A percentile compares a stretch with the other conserved stretches of the same genome.
Evolutionary conservation across 2,329 filamentous ascomycete species (phyloP).

Genomic region (Apiospora phragmitis): DNA sequence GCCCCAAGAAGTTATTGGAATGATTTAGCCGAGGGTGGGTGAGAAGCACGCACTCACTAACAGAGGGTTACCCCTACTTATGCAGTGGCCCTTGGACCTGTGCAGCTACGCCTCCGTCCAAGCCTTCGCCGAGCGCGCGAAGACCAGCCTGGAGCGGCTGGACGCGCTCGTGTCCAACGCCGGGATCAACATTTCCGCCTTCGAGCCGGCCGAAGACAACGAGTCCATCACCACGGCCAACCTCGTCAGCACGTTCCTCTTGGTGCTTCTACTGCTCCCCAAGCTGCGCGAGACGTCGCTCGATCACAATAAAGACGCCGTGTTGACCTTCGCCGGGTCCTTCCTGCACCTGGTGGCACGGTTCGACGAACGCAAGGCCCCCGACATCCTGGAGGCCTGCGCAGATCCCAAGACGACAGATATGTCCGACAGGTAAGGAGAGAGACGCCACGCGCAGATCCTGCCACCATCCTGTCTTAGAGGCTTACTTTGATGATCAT

Average conservation of each 20-base stretch:
- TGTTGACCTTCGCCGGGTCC: constrained; percentile 20
- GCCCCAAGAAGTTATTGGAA: too few species aligned
- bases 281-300: constrained; percentile 28
- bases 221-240: constrained; percentile 48
- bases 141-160: constrained; percentile 36
- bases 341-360: constrained; percentile 18
- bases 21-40: too few species aligned
- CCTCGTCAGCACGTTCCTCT: constrained; percentile 30
- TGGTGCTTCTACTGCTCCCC: constrained; percentile 31
- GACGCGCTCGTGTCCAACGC: constrained; percentile 46
- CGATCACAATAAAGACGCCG: constrained; percentile 9
- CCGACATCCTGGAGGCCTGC: constrained; percentile 15
- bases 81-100: constrained; percentile 44
- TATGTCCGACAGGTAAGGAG: constrained; percentile 11
- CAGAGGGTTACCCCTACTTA: neutral
- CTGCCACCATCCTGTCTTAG: neutral
- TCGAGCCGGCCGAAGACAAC: constrained; percentile 40
- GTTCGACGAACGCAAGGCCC: constrained; percentile 17
- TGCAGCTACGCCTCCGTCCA: constrained; percentile 38
- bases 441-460: too few species aligned
- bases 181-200: constrained; percentile 41
- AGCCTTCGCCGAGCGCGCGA: constrained; percentile 36
- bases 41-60: neutral
- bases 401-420: constrained; percentile 12
- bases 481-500: neutral